phyloP scores from a whole-genome alignment of 495 filamentous ascomycete species.

The Opeltia flavorubescens region DNA sequence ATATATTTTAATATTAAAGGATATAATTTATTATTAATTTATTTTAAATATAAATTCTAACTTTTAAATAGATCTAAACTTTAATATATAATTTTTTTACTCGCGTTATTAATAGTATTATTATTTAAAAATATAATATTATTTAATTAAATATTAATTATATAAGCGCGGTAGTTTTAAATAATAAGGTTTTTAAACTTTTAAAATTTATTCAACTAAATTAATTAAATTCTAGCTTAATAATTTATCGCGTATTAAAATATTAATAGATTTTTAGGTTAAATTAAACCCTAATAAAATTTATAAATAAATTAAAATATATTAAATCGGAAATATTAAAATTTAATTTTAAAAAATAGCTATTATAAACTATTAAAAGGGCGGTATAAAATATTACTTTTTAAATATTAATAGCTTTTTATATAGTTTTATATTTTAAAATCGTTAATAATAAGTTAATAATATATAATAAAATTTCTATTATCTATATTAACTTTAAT shows the following conservation, averaged over 20 bases:
- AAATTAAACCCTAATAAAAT: background rate
- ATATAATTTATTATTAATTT: conserved; percentile 4
- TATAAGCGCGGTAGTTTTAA: no score
- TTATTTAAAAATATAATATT: conserved; percentile 1
- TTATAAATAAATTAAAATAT: background rate
- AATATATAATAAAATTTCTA: background rate
- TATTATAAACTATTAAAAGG: background rate
- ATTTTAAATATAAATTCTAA: background rate
- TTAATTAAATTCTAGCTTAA: background rate
- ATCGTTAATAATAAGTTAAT: background rate
- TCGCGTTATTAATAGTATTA: conserved; percentile 5
- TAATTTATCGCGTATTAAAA: background rate
- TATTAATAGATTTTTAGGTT: background rate
- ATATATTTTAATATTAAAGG: background rate
- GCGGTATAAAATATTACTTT: conserved; percentile 3
- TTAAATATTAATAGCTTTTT: conserved; percentile 2
- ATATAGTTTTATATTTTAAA: background rate
- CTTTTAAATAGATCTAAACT: background rate
- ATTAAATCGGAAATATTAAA: background rate
- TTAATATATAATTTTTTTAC: background rate
- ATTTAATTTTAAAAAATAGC: background rate
- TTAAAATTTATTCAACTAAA: conserved; percentile 1
- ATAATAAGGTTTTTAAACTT: background rate
- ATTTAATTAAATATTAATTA: conserved; percentile 3
- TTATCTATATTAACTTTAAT: conserved; percentile 2